Conservation (phyloP, 2,329 filamentous ascomycete genomes). For the Cladophialophora psammophila region DNA sequence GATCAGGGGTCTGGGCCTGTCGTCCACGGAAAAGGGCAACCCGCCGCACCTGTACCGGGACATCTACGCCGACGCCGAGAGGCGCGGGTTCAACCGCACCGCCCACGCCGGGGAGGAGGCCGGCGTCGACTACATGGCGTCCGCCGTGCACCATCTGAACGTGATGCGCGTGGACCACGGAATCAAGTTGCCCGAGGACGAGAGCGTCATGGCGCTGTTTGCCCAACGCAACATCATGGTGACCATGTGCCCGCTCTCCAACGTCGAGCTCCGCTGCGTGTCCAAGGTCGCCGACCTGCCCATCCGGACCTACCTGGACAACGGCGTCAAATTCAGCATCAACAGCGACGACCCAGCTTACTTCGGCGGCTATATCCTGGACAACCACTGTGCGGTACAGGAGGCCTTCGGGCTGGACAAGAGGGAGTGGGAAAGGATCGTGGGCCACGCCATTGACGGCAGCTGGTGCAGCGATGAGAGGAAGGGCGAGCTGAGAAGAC, state of each 20-base stretch:
- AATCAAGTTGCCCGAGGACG: slow-evolving; percentile 68
- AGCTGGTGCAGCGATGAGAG: slow-evolving; percentile 73
- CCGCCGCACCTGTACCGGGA: slow-evolving; percentile 67
- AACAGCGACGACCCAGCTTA: slow-evolving; percentile 79
- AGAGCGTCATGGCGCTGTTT: slow-evolving; percentile 64
- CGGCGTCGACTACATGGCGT: slow-evolving; percentile 69
- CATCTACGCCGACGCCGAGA: slow-evolving; percentile 64
- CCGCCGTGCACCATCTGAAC: slow-evolving; percentile 67
- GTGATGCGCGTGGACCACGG: slow-evolving; percentile 78
- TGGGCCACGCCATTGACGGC: slow-evolving; percentile 66
- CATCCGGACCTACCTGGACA: slow-evolving; percentile 68
- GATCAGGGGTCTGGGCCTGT: slow-evolving; percentile 70
- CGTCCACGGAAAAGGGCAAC: slow-evolving; percentile 66
- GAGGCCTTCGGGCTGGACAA: slow-evolving; percentile 70
- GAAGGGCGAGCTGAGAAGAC: slow-evolving; percentile 53
- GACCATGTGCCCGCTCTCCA: slow-evolving; percentile 76
- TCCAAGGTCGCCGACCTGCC: slow-evolving; percentile 63
- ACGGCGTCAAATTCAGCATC: slow-evolving; percentile 72
- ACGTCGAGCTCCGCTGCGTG: slow-evolving; percentile 69
- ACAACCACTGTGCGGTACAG: slow-evolving; percentile 79
- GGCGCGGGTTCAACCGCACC: slow-evolving; percentile 66
- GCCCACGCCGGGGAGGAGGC: slow-evolving; percentile 81
- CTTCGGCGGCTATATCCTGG: slow-evolving; percentile 76
- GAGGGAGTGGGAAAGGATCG: slow-evolving; percentile 72
- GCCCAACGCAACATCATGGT: slow-evolving; percentile 66